phyloP scores from a whole-genome alignment of 169 alveolate species.

The Amoebophrya sp. region DNA sequence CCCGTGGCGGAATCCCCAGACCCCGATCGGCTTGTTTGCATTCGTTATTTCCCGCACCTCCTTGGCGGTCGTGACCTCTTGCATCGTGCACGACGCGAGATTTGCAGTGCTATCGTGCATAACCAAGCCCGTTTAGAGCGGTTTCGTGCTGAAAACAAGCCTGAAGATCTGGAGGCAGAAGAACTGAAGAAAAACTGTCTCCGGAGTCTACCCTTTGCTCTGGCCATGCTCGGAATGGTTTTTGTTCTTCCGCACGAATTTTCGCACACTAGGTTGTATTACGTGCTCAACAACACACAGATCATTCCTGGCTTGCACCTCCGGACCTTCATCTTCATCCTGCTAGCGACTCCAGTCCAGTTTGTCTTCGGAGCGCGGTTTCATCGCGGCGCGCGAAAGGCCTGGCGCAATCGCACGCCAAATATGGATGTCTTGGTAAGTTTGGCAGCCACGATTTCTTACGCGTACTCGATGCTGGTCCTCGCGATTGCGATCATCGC shows the following conservation, averaged over 20 bases:
- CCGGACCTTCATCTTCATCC: background rate
- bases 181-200: background rate
- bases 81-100: background rate
- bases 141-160: background rate
- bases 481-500: background rate
- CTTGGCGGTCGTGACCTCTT: background rate
- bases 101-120: background rate
- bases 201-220: background rate
- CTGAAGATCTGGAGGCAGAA: background rate
- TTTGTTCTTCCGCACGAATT: background rate
- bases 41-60: background rate
- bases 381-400: constrained; percentile 26
- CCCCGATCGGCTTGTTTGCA: background rate
- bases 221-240: background rate
- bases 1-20: background rate
- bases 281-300: background rate
- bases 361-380: constrained; percentile 29
- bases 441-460: background rate
- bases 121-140: background rate
- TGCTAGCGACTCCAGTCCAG: constrained; percentile 23
- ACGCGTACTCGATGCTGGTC: background rate
- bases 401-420: background rate
- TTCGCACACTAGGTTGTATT: background rate
- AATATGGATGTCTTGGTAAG: constrained; percentile 30
- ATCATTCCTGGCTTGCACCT: background rate